phyloP scores from a whole-genome alignment of 2,329 filamentous ascomycete species.

The Fusarium hostae region DNA sequence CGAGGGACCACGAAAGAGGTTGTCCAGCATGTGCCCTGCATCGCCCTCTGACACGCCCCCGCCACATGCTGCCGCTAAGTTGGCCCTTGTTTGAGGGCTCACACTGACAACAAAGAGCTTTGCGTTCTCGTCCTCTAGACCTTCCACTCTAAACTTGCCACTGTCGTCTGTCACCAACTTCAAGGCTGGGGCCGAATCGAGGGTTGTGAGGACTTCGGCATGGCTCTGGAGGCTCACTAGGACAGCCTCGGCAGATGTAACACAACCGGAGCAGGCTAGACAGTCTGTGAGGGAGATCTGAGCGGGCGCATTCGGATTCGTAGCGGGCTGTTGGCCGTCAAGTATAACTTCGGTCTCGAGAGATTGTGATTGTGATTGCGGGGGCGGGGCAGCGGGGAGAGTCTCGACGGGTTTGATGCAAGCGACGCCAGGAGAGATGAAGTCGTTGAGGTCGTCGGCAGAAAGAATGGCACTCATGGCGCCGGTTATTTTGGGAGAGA shows the following conservation, averaged over 20 bases:
- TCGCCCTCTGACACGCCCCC: constrained; percentile 76
- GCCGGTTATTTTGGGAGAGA: constrained; percentile 22
- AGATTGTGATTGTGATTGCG: constrained; percentile 45
- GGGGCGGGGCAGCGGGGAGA: constrained; percentile 69
- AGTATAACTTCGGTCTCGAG: constrained; percentile 88
- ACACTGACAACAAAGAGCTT: constrained; percentile 92
- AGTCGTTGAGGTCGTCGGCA: constrained; percentile 97
- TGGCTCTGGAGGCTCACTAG: constrained; percentile 95
- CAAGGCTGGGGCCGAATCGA: constrained; percentile 73
- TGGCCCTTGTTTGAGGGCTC: constrained; percentile 90
- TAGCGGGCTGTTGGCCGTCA: constrained; percentile 77
- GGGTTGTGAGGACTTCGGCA: constrained; percentile 83
- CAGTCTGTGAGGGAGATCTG: constrained; percentile 98
- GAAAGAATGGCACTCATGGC: constrained; percentile 97
- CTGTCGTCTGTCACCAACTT: constrained; percentile 49
- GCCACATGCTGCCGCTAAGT: constrained; percentile 84
- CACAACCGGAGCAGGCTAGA: constrained; percentile 95
- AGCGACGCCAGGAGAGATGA: constrained; percentile 96
- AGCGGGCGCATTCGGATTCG: constrained; percentile 74
- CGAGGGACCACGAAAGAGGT: constrained; percentile 74
- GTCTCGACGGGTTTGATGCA: constrained; percentile 99
- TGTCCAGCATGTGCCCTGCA: constrained; percentile 84
- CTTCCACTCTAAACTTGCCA: constrained; percentile 57
- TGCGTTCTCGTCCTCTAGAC: constrained; percentile 67
- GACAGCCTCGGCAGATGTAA: constrained; percentile 97